Conservation (phyloP, 139 green algal genomes). For the Chlorella sp. region DNA sequence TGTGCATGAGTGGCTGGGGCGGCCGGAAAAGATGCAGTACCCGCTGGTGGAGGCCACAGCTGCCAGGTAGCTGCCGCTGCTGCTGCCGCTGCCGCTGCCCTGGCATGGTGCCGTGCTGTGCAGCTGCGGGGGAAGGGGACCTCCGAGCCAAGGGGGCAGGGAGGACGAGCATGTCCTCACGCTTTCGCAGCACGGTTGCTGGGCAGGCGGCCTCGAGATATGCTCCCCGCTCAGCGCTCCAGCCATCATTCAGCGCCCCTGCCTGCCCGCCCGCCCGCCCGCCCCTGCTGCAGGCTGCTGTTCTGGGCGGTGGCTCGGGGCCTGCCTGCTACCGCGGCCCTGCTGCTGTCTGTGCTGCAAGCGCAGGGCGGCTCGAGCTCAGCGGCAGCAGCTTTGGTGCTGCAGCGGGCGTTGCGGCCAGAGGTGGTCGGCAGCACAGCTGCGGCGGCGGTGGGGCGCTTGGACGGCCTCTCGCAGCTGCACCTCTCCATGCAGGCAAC, state of each 20-base stretch:
- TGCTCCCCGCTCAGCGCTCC: no score
- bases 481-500: constrained; percentile 9
- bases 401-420: constrained; percentile 11
- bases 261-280: neutral
- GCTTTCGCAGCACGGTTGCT: no score
- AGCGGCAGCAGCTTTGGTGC: neutral
- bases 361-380: constrained; percentile 18
- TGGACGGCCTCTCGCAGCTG: constrained; percentile 38
- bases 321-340: constrained; percentile 19
- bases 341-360: constrained; percentile 34
- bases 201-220: no score
- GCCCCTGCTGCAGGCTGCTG: constrained; percentile 23
- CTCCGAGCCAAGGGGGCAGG: no score
- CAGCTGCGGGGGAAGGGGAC: no score
- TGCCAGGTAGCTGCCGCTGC: constrained; percentile 7
- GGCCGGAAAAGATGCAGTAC: constrained; percentile 27
- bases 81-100: neutral
- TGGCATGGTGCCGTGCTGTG: neutral
- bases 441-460: neutral
- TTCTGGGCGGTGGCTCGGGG: constrained; percentile 15
- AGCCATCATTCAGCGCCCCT: no score
- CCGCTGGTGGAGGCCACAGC: constrained; percentile 28
- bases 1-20: constrained; percentile 38
- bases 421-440: neutral
- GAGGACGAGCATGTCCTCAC: no score